Evolutionary conservation across 441 rosid genomes (phyloP).

Genomic region (Flueggea neowawraea): DNA sequence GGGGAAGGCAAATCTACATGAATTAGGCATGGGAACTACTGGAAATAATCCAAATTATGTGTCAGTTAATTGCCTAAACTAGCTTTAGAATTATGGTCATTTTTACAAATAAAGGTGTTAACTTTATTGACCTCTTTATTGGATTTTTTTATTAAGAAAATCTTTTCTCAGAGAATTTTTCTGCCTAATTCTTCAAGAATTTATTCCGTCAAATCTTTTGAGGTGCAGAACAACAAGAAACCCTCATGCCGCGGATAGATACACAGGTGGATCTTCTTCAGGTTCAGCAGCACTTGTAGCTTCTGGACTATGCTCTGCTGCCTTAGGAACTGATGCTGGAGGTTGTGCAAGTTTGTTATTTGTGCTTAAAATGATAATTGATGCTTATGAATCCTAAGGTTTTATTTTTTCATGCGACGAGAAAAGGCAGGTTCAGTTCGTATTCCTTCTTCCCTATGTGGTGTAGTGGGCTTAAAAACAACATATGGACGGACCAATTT

Average conservation of each 20-base stretch:
- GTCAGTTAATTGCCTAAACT: constrained; percentile 33
- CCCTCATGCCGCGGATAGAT: constrained; percentile 75
- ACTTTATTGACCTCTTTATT: background rate
- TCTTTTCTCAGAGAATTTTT: background rate
- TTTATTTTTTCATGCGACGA: constrained; percentile 11
- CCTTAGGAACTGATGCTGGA: constrained; percentile 97
- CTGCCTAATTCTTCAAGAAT: background rate
- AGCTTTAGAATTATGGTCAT: background rate
- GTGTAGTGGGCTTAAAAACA: constrained; percentile 85
- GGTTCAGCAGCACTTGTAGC: constrained; percentile 94
- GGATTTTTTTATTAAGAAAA: background rate
- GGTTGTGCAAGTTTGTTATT: constrained; percentile 42
- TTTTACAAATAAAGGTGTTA: background rate
- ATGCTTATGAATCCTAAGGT: constrained; percentile 9
- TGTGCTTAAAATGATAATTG: constrained; percentile 11
- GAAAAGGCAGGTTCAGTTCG: constrained; percentile 74
- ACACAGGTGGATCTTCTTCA: constrained; percentile 95
- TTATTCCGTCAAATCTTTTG: constrained; percentile 7
- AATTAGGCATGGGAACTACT: constrained; percentile 86
- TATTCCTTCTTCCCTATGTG: constrained; percentile 81
- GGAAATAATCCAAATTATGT: constrained; percentile 91
- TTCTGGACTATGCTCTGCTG: constrained; percentile 86
- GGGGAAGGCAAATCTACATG: constrained; percentile 98
- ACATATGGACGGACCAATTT: constrained; percentile 81
- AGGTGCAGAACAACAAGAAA: constrained; percentile 80